A percentile compares a stretch with the other conserved stretches of the same genome.
Conservation (phyloP, 2,329 filamentous ascomycete genomes). For the Ophiostoma sp. region DNA sequence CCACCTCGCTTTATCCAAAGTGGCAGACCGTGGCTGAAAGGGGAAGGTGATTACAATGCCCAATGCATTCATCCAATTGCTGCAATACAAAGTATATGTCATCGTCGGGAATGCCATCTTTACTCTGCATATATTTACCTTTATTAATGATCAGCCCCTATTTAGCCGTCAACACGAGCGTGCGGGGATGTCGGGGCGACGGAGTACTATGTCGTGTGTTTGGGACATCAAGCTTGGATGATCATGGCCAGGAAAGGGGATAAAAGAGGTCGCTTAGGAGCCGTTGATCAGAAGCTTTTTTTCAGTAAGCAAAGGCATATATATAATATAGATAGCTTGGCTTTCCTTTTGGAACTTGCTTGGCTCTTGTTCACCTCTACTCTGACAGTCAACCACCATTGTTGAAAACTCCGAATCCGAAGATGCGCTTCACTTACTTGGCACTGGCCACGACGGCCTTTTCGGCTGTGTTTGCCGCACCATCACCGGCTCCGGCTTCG, state of each 20-base stretch:
- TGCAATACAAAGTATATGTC: not conserved
- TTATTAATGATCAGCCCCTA: not conserved
- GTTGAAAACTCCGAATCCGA: not conserved
- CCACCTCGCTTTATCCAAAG: not conserved
- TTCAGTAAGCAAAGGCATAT: no score
- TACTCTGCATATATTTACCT: no score
- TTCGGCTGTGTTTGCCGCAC: constrained; percentile 29
- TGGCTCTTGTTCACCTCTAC: not conserved
- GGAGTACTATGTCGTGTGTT: not conserved
- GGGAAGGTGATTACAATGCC: not conserved
- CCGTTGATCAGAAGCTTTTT: not conserved
- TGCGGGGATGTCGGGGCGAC: constrained; percentile 6
- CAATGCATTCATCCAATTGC: not conserved
- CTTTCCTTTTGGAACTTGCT: not conserved
- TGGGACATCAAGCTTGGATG: no score
- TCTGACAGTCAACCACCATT: not conserved
- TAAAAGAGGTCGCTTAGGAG: not conserved
- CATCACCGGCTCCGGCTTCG: constrained; percentile 20
- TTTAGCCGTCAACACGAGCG: constrained; percentile 2
- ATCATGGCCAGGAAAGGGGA: not conserved
- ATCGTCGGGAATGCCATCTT: not conserved
- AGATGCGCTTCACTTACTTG: constrained; percentile 27
- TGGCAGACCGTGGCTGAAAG: not conserved
- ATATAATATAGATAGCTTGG: not conserved
- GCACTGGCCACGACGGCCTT: constrained; percentile 29